Base-by-base conservation (phyloP, 345 rosid genomes). In the Hypericum androsaemum region DNA sequence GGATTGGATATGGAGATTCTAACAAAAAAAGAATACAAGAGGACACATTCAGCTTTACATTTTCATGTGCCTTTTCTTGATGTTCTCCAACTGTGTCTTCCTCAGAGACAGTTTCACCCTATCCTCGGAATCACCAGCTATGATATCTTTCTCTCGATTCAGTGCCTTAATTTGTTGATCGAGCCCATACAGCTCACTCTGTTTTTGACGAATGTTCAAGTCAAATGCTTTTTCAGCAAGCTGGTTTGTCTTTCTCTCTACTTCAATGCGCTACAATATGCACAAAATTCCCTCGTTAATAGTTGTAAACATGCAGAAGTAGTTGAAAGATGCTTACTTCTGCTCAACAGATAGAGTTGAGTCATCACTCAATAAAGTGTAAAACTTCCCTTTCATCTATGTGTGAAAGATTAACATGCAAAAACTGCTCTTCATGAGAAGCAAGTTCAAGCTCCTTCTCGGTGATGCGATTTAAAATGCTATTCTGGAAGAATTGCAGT, bases 111-210 rank as follows among this genome's bases (percentile, higher is more conserved):
- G 70, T 64, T 67, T 71, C 62, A 80, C 79, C 71, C 96, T 84
- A 53, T 80, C 88, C 68, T 80, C 86, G 46, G 95, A 82, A 68
- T 88, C 89, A 66, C 72, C 68, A 16, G 84, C 80, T 78, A 85
- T 64, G 55, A 84, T 63, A 35, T 87, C 87, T 70, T 70, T 87
- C 75, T 90, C 98, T 43, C 82, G 76, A 71, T 74, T 75, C 42
- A 87, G 78, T 15, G 67, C 68, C 74, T 81, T 82, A 61, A 90
- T 75, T 63, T 87, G 77, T 51, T 81, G 81, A 53, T 90, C 96
- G 13, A 75, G 54, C 66, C 74, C 68, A 67, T 67, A 78, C 36
- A 82, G 47, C 54, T 90, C 89, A 55, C 74, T 76, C 72, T 78
- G 80, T 68, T 84, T 90, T 67, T 80, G 77, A 41, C 70, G 74